Percentiles rank a stretch among this genome's conserved stretches.
phyloP scores from a whole-genome alignment of 192 early-diverging fungal genomes.

The Podila epicladia region DNA sequence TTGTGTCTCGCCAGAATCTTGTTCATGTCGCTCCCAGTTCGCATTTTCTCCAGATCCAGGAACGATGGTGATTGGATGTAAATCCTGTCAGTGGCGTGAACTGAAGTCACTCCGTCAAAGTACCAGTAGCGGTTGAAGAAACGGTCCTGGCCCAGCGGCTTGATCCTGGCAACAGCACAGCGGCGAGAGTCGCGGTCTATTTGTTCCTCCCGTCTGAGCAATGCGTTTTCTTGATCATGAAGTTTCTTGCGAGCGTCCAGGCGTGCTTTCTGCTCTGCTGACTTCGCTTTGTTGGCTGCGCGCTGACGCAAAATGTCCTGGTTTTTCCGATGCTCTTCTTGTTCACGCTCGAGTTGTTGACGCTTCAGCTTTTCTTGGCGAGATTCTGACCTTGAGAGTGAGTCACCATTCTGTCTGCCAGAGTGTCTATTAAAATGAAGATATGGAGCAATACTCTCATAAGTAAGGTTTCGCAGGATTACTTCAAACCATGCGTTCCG shows the following conservation, averaged over 20 bases:
- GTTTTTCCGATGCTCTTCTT: constrained; percentile 49
- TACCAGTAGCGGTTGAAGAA: constrained; percentile 92
- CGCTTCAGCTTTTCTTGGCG: constrained; percentile 58
- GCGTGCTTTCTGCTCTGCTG: constrained; percentile 51
- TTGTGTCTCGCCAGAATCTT: constrained; percentile 27
- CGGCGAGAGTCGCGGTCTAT: constrained; percentile 78
- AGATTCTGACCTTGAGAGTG: constrained; percentile 46
- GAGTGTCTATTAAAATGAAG: not conserved
- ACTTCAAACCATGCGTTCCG: too few species aligned
- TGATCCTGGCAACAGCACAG: constrained; percentile 71
- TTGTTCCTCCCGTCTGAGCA: constrained; percentile 65
- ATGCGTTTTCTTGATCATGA: constrained; percentile 61
- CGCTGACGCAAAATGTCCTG: constrained; percentile 55
- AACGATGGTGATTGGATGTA: constrained; percentile 65
- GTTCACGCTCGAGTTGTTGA: constrained; percentile 60
- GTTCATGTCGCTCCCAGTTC: constrained; percentile 49
- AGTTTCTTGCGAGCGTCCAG: constrained; percentile 57
- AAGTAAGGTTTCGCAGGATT: too few species aligned
- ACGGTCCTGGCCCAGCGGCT: constrained; percentile 84
- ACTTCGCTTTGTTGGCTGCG: constrained; percentile 50
- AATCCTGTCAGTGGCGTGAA: constrained; percentile 65
- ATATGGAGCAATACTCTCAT: not conserved
- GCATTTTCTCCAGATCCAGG: constrained; percentile 61
- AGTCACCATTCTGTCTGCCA: not conserved
- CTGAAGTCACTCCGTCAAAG: constrained; percentile 82